Conservation (phyloP, 139 green algal genomes). For the Coelastrella sp. region DNA sequence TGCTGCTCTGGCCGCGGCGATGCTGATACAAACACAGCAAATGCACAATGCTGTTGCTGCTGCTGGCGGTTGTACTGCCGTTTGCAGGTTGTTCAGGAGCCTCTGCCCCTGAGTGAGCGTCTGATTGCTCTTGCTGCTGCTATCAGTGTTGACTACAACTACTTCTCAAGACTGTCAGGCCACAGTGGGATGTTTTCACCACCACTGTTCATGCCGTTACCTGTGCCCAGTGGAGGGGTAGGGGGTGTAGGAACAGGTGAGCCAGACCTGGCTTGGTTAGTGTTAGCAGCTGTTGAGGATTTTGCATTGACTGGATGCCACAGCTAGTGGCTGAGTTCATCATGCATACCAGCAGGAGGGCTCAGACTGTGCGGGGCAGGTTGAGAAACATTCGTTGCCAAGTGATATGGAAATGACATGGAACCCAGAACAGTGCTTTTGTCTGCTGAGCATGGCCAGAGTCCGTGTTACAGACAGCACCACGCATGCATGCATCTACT, state of each 20-base stretch:
- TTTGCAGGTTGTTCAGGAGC: constrained; percentile 64
- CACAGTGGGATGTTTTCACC: constrained; percentile 53
- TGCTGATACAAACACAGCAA: too few species aligned
- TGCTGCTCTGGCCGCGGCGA: too few species aligned
- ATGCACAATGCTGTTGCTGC: too few species aligned
- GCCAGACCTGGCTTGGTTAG: not conserved
- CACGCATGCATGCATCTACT: too few species aligned
- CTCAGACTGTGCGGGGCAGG: too few species aligned
- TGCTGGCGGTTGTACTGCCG: too few species aligned
- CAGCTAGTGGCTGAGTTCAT: not conserved
- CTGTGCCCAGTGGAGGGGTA: constrained; percentile 36
- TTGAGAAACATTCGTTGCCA: too few species aligned
- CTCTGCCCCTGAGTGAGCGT: constrained; percentile 75
- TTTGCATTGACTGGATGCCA: not conserved
- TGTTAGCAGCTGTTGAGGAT: not conserved
- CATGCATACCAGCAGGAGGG: not conserved
- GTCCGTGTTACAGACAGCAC: too few species aligned
- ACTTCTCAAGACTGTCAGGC: constrained; percentile 71
- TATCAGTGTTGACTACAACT: constrained; percentile 73
- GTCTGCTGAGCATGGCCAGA: too few species aligned
- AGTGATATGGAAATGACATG: too few species aligned
- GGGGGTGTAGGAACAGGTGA: not conserved
- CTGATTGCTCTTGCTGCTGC: constrained; percentile 85
- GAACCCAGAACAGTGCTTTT: too few species aligned
- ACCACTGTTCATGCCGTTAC: constrained; percentile 57